A percentile compares a stretch with the other conserved stretches of the same genome.
Evolutionary conservation across 1,284 basidiomycete species (phyloP).

Genomic region (Microbotryomycetes sp.): DNA sequence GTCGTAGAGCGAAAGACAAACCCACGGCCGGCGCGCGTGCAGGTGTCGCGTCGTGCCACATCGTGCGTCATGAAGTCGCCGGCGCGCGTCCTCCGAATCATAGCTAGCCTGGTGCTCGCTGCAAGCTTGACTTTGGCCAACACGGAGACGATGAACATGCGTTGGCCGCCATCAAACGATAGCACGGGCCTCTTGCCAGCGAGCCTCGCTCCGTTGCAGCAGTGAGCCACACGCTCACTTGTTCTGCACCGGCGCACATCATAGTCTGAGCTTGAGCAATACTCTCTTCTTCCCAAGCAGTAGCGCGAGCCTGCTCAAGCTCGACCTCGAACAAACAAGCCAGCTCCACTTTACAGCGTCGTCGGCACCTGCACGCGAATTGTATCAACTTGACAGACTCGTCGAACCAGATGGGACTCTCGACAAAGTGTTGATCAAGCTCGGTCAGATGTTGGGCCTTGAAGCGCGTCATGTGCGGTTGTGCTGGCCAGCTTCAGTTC

Average conservation of each 20-base stretch:
- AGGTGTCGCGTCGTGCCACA: neutral
- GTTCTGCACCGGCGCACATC: too few species aligned
- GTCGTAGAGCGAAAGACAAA: neutral
- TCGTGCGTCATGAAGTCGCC: too few species aligned
- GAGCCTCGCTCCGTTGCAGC: too few species aligned
- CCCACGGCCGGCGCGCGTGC: too few species aligned
- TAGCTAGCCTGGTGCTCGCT: neutral
- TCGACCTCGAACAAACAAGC: neutral
- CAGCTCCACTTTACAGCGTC: neutral
- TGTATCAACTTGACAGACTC: too few species aligned
- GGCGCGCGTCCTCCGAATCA: neutral
- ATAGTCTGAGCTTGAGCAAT: too few species aligned
- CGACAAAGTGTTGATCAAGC: neutral
- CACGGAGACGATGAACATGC: neutral
- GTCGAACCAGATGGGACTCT: too few species aligned
- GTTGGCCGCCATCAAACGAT: neutral
- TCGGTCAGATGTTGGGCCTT: neutral
- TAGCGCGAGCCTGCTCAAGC: too few species aligned
- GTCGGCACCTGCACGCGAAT: too few species aligned
- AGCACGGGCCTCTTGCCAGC: too few species aligned
- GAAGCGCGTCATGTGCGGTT: neutral
- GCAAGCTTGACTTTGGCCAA: neutral
- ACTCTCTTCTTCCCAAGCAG: too few species aligned
- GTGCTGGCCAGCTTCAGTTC: slow-evolving; percentile 4
- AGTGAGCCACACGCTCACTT: too few species aligned